Evolutionary conservation across 169 alveolate species (phyloP), one percentile per base, ranked within the genome.

Genomic region (Eimeria sp.): DNA sequence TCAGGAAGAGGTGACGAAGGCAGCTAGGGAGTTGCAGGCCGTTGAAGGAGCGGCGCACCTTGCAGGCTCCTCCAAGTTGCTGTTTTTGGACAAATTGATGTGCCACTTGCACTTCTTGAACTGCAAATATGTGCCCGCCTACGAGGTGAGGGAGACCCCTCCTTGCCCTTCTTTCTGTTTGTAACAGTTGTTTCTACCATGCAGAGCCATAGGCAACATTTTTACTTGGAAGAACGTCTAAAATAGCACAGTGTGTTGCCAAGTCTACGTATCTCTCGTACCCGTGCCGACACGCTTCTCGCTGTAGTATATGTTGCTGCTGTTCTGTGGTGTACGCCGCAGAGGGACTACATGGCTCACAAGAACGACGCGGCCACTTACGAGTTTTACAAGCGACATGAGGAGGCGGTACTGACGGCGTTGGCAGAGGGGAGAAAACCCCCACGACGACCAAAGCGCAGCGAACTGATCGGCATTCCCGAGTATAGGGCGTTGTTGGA

Each of bases 41-140:
- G 72, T 84, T 40, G 97, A 97, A n/a, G 99, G 99, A 11, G 96
- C 97, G 93, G 98, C 96, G 47, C 99, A 98, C 93, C 95, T 97
- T 4, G 98, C 97, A 57, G 98, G 99, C 14, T 96, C 98, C 3
- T 97, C 99, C 4, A 98, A 98, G 97, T 97, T 98, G 34, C 94
- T 98, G 27, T 98, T 98, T 95, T 96, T 98, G 92, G 99, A 98
- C 92, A 98, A 98, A 96, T 97, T 98, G 72, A 96, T 98, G 96
- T 96, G 98, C 96, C 99, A 98, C 75, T 97, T 98, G 86, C 98
- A 98, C 95, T 96, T 96, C 54, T 65, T 84, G 65, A 94, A 94
- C 90, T 84, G 96, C 47, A 70, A 95, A 72, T 97, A 96, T 88
- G 98, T 98, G 45, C 98, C 98, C 7, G 96, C 97, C 7, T 97